A percentile compares a stretch with the other conserved stretches of the same genome.
These are phyloP conservation scores for Phaffomyces opuntiae DNA, from an alignment of 805 yeast genomes.

Conservation along the genomic window DNA sequence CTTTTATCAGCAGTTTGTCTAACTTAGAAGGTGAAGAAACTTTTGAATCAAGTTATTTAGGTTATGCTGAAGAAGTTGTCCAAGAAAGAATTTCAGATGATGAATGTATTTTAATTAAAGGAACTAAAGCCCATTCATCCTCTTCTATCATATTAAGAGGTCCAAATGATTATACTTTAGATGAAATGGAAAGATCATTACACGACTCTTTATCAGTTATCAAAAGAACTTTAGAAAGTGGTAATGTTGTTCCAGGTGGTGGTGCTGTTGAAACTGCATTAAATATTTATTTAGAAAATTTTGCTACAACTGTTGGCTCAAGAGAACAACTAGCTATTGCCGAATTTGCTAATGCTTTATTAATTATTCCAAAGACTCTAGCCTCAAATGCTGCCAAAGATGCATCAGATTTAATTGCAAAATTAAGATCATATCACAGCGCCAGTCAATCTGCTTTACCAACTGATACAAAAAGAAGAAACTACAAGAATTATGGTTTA, in stretches of 20 bases:
- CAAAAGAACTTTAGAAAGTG: slow-evolving; percentile 92
- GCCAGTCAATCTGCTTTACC: slow-evolving; percentile 83
- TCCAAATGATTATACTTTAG: slow-evolving; percentile 88
- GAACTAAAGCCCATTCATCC: slow-evolving; percentile 90
- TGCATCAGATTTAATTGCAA: slow-evolving; percentile 89
- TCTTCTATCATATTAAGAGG: slow-evolving; percentile 92
- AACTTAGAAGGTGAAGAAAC: slow-evolving; percentile 90
- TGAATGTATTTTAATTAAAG: slow-evolving; percentile 91
- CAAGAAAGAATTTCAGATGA: slow-evolving; percentile 91
- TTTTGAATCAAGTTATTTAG: slow-evolving; percentile 74
- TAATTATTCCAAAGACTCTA: slow-evolving; percentile 91
- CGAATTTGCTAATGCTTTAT: slow-evolving; percentile 86
- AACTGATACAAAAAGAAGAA: slow-evolving; percentile 77
- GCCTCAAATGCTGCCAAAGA: slow-evolving; percentile 98
- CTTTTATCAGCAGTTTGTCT: slow-evolving; percentile 77
- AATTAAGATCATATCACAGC: slow-evolving; percentile 92
- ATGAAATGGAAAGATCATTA: slow-evolving; percentile 97
- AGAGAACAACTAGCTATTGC: slow-evolving; percentile 98
- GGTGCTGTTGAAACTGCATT: slow-evolving; percentile 98
- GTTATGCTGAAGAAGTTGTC: slow-evolving; percentile 85
- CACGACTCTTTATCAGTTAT: slow-evolving; percentile 94
- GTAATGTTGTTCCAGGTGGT: slow-evolving; percentile 96
- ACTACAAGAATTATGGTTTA: slow-evolving; percentile 86
- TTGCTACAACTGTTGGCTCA: slow-evolving; percentile 96
- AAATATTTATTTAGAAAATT: slow-evolving; percentile 89